Base-by-base conservation (phyloP, 1,284 basidiomycete genomes). In the Tremellales sp. region DNA sequence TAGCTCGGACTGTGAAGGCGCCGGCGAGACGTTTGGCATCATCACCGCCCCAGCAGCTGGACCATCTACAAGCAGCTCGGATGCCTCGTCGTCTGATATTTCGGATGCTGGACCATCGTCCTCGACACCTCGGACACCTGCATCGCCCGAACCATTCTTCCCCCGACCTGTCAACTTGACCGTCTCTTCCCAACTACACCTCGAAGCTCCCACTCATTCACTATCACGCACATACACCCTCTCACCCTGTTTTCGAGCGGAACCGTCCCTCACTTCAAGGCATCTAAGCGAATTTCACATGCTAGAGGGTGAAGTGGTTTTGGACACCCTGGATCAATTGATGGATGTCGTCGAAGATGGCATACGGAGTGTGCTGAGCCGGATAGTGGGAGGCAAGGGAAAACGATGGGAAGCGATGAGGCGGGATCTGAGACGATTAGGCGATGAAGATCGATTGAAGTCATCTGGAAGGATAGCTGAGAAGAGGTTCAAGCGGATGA, bases 271-370 rank as follows among this genome's bases (percentile, higher is more conserved):
- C 60, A 97, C 94, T 1, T 83, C 82, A 43, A 80, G 94, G n/a
- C 94, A 99, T 72, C 80, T 99, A 6, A 83, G 89, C 43, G 96
- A 99, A 69, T 99, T 98, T 72, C 96, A 90, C 88, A 98, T 98
- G 94, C 81, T 96, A 49, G 94, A 99, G 74, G 91, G 87, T 0
- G 94, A 96, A 68, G 83, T 88, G 77, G 83, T 83, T 0, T 61
- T 74, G n/a, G 54, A 65, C 4, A 54, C 60, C 5, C 59, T 78
- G 23, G 67, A 73, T 10, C 81, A 82, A 19, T 73, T 96, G 13
- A 86, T 88, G 68, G 75, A 77, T 35, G 76, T 90, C 21, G 83
- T 86, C 1, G 90, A 96, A 72, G 78, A 76, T 21, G 78, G 81
- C 2, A 58, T 76, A 2, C 55, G 61, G 19, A 45, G 25, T 4